Evolutionary conservation across 352 stramenopile species (phyloP).

Genomic region (Phytophthora niederhauseri): DNA sequence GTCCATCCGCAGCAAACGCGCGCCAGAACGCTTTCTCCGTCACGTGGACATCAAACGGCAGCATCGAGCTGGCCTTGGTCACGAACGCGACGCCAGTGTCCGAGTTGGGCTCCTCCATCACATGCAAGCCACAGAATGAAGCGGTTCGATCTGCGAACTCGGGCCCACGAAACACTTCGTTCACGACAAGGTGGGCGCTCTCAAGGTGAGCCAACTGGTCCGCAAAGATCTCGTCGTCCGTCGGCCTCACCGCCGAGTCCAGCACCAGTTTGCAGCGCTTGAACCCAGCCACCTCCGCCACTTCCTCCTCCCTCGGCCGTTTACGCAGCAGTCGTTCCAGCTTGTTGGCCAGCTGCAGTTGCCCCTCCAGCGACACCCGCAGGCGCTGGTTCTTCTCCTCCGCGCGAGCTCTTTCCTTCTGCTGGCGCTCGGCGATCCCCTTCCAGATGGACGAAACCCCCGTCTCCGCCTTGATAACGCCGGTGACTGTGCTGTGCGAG

Average conservation of each 20-base stretch:
- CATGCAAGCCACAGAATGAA: slow-evolving; percentile 25
- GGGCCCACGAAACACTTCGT: slow-evolving; percentile 16
- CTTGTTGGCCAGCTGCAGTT: slow-evolving; percentile 42
- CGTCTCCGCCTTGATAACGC: neutral
- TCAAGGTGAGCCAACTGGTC: slow-evolving; percentile 35
- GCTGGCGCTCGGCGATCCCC: slow-evolving; percentile 34
- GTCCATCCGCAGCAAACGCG: slow-evolving; percentile 35
- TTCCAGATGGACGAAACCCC: slow-evolving; percentile 31
- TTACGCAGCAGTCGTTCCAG: slow-evolving; percentile 39
- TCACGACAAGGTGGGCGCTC: slow-evolving; percentile 23
- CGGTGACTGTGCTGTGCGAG: neutral
- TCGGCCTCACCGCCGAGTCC: neutral
- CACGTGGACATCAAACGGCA: slow-evolving; percentile 41
- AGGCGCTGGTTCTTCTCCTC: slow-evolving; percentile 45
- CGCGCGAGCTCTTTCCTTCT: slow-evolving; percentile 25
- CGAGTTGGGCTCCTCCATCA: slow-evolving; percentile 17
- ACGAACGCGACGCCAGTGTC: slow-evolving; percentile 38
- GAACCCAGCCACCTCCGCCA: slow-evolving; percentile 3
- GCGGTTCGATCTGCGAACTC: slow-evolving; percentile 20
- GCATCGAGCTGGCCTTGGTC: slow-evolving; percentile 36
- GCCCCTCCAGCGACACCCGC: slow-evolving; percentile 30
- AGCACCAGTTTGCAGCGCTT: slow-evolving; percentile 28
- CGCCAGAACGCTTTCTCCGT: slow-evolving; percentile 44
- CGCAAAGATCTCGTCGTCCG: slow-evolving; percentile 38
- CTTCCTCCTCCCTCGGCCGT: slow-evolving; percentile 24